These are phyloP conservation scores for Anisodus acutangulus DNA, from an alignment of 257 asterid species.

Conservation along the genomic window DNA sequence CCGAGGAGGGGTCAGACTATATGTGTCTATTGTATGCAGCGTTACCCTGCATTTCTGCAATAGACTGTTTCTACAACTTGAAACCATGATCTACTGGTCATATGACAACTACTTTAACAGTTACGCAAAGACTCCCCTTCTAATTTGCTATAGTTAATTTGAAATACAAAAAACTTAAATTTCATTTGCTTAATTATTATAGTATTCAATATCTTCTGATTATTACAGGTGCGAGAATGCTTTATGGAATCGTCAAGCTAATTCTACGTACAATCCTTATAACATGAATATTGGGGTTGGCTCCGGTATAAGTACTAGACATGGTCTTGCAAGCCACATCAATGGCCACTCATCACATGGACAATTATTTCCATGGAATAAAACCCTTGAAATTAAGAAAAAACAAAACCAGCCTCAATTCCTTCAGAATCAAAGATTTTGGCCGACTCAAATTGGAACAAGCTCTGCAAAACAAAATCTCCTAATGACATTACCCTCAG, in stretches of 20 bases:
- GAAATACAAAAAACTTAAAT: background rate
- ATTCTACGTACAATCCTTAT: conserved; percentile 49
- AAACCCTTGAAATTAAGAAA: conserved; percentile 11
- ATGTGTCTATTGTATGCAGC: too few relatives aligned
- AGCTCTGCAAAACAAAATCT: conserved; percentile 17
- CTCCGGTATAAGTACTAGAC: conserved; percentile 30
- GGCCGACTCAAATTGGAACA: conserved; percentile 12
- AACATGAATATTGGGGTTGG: conserved; percentile 38
- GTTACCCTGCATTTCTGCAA: too few relatives aligned
- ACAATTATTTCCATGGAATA: background rate
- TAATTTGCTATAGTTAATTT: background rate
- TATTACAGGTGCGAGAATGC: conserved; percentile 26
- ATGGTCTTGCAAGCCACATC: conserved; percentile 40
- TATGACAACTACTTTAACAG: too few relatives aligned
- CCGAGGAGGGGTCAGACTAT: too few relatives aligned
- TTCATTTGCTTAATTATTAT: background rate
- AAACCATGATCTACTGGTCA: too few relatives aligned
- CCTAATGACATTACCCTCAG: background rate
- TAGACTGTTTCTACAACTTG: too few relatives aligned
- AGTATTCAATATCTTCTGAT: background rate
- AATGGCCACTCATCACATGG: conserved; percentile 20
- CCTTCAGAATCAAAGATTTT: conserved; percentile 23
- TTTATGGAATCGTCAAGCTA: conserved; percentile 42
- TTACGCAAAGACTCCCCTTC: too few relatives aligned
- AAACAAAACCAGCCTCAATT: background rate